Base-by-base conservation (phyloP, 78 protist genomes). In the Chrysochromulina tobinii region DNA sequence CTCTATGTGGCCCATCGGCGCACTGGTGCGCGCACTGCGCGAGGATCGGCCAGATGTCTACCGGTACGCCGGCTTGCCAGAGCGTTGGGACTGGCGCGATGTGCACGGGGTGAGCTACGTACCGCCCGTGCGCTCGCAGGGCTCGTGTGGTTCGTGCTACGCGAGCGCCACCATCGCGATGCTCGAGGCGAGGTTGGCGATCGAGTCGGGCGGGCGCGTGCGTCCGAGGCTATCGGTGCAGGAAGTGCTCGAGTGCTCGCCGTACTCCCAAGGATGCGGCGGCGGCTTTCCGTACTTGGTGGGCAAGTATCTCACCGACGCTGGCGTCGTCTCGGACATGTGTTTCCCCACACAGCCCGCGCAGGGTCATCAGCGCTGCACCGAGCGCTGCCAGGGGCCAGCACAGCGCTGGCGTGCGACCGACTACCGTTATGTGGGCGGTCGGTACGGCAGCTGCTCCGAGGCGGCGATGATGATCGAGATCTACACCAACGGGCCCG, bases 261-360 rank as follows among this genome's bases (percentile, higher is more conserved):
- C 69, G 25, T 81, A 81, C 88, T 7, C 69, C 20, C 69, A 81
- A 66, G 88, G 88, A 5, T 81, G 88, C 66, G 67, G 57, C 53
- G 88, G 88, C 8, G 88, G 88, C 67, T 81, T 81, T 25, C 51
- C 88, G 55, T 81, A 25, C 66, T 7, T 58, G 51, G 88, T 58
- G 6, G 88, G 88, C 51, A 81, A 81, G 88, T 81, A 57, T 81
- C 23, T 50, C 67, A 5, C 51, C 54, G 88, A 81, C 67, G 51
- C 8, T 25, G 67, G 66, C 67, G 25, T 81, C 66, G 48, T 23
- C 51, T 53, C 59, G 27, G 69, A 7, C 61, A 57, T 55, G 69
- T 58, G 66, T 66, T 17, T 57, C 17, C 69, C 88, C 12, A 38
- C 38, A 38, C 57, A 81, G n/a, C 18, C 51, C 85, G 5, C 51